These are phyloP conservation scores for Termitomyces sp. DNA, from an alignment of 1,284 basidiomycete genomes.

Conservation along the genomic window DNA sequence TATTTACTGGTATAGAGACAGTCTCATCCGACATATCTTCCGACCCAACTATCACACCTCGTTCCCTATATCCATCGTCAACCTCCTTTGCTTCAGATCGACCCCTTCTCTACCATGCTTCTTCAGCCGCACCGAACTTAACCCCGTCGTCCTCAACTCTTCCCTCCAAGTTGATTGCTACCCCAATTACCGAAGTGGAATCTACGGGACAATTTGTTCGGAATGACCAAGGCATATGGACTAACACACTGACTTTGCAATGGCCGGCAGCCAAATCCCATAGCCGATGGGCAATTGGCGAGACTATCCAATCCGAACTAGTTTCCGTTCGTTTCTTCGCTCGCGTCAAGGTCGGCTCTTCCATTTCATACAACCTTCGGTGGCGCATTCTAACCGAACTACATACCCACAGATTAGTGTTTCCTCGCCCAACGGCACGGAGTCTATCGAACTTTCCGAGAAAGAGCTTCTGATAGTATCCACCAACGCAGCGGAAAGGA, in stretches of 20 bases:
- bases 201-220: conserved; percentile 50
- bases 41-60: conserved; percentile 35
- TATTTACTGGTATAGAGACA: conserved; percentile 20
- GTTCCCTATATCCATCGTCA: conserved; percentile 27
- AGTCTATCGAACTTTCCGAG: conserved; percentile 64
- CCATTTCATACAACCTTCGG: conserved; percentile 12
- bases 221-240: conserved; percentile 54
- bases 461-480: conserved; percentile 61
- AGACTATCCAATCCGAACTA: conserved; percentile 62
- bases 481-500: conserved; percentile 65
- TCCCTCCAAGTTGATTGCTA: conserved; percentile 42
- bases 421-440: conserved; percentile 49
- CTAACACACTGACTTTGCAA: conserved; percentile 59
- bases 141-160: conserved; percentile 20
- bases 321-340: conserved; percentile 68
- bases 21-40: conserved; percentile 36
- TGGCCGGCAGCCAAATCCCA: conserved; percentile 67
- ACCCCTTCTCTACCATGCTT: conserved; percentile 16
- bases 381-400: conserved; percentile 16
- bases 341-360: conserved; percentile 53
- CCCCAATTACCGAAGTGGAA: conserved; percentile 54
- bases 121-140: neutral
- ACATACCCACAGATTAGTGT: conserved; percentile 44
- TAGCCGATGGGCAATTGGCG: conserved; percentile 71
- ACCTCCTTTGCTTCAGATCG: conserved; percentile 28